Evolutionary conservation across 2,329 filamentous ascomycete genomes (phyloP).

Genomic region (Neobulgaria alba): DNA sequence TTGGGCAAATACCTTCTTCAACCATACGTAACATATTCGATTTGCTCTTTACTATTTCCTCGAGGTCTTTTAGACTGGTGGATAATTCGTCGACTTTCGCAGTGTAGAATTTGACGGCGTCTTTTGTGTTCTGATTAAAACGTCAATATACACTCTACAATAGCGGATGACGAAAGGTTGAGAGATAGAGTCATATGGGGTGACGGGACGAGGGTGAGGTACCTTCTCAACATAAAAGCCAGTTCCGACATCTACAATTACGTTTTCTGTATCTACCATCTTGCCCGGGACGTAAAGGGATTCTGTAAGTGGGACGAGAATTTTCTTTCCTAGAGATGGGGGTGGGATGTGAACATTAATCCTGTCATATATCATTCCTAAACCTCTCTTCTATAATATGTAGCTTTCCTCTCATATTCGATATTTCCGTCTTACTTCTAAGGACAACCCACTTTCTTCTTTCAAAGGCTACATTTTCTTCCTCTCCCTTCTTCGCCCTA

Average conservation of each 20-base stretch:
- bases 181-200: no score
- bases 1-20: conserved; percentile 72
- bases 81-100: conserved; percentile 58
- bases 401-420: no score
- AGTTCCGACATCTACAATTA: conserved; percentile 87
- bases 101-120: conserved; percentile 59
- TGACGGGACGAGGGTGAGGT: neutral
- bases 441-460: no score
- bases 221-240: conserved; percentile 95
- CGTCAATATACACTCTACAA: neutral
- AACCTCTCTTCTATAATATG: no score
- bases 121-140: conserved; percentile 37
- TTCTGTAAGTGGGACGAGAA: conserved; percentile 90
- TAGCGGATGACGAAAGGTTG: neutral
- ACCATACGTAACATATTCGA: conserved; percentile 76
- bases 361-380: no score
- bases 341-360: no score
- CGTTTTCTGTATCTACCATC: conserved; percentile 63
- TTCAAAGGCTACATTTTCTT: no score
- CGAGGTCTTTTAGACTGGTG: conserved; percentile 56
- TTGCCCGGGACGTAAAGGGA: conserved; percentile 88
- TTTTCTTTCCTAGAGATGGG: conserved; percentile 42
- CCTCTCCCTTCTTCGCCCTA: no score
- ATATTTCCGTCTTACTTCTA: no score
- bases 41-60: conserved; percentile 65